These are phyloP conservation scores for Favolaschia claudopus DNA, from an alignment of 768 basidiomycete species.

Conservation along the genomic window DNA sequence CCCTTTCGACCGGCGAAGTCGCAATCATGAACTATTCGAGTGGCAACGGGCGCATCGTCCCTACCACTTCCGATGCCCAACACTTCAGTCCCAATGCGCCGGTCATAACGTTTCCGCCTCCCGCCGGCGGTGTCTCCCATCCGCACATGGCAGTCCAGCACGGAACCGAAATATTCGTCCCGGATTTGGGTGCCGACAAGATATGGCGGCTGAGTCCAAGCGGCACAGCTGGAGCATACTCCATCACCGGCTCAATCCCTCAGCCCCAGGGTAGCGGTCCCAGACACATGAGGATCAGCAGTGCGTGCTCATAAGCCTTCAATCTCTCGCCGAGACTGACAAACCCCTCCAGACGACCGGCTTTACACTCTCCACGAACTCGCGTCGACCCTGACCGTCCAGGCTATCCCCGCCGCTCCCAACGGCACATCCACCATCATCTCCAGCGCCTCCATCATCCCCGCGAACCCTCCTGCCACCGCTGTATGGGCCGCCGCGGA, in stretches of 20 bases:
- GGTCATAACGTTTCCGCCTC: constrained; percentile 61
- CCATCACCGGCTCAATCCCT: constrained; percentile 66
- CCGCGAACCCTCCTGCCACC: constrained; percentile 44
- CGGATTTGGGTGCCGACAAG: constrained; percentile 73
- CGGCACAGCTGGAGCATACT: constrained; percentile 51
- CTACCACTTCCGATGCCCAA: constrained; percentile 48
- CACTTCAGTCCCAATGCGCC: constrained; percentile 44
- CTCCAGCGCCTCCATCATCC: constrained; percentile 46
- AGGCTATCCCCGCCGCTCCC: constrained; percentile 47
- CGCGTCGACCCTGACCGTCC: constrained; percentile 51
- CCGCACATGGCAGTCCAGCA: constrained; percentile 73
- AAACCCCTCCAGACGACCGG: constrained; percentile 42
- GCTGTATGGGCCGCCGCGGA: constrained; percentile 52
- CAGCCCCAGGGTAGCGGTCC: constrained; percentile 74
- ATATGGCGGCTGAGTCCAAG: constrained; percentile 69
- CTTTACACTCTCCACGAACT: constrained; percentile 56
- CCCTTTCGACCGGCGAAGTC: constrained; percentile 64
- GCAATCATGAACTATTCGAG: constrained; percentile 65
- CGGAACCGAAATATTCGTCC: constrained; percentile 63
- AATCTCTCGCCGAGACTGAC: not conserved
- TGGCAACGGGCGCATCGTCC: constrained; percentile 62
- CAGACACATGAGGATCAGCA: constrained; percentile 51
- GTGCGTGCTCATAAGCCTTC: constrained; percentile 31
- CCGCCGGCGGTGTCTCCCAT: constrained; percentile 55
- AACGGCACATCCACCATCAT: constrained; percentile 49